Evolutionary conservation across 225 moss, liverwort and hornwort genomes (phyloP).

Genomic region (Lunularia cruciata): DNA sequence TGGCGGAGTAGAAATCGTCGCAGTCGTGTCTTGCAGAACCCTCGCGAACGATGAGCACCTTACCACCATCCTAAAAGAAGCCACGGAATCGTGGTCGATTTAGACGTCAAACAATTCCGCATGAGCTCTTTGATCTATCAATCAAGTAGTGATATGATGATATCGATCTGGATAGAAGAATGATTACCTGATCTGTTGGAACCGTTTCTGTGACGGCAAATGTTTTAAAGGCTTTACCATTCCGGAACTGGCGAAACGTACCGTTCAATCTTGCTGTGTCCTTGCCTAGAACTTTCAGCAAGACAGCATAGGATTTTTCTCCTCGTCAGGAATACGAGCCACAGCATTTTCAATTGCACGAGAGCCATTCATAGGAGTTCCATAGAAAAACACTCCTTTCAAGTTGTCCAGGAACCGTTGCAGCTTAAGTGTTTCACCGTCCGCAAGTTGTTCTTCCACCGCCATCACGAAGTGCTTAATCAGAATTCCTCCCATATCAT

Average conservation of each 20-base stretch:
- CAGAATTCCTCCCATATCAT: conserved; percentile 13
- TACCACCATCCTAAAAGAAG: no score
- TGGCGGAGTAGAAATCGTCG: no score
- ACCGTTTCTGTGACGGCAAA: no score
- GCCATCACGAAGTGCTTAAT: neutral
- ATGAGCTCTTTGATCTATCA: no score
- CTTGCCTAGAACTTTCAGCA: neutral
- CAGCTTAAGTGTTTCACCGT: neutral
- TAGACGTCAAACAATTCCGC: no score
- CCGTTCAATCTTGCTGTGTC: neutral
- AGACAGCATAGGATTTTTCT: conserved; percentile 4
- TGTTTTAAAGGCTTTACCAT: neutral
- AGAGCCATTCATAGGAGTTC: conserved; percentile 1
- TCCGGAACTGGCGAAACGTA: neutral
- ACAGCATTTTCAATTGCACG: neutral
- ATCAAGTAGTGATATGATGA: no score
- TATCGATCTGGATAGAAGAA: no score
- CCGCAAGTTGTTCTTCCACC: neutral
- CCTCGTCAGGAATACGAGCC: neutral
- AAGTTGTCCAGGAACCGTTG: neutral
- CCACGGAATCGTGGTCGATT: no score
- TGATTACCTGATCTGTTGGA: no score
- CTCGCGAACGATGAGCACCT: no score
- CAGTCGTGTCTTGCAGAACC: no score
- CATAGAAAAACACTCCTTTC: conserved; percentile 3